These are phyloP conservation scores for Apiospora hydei DNA, from an alignment of 2,329 filamentous ascomycete species.

Conservation along the genomic window DNA sequence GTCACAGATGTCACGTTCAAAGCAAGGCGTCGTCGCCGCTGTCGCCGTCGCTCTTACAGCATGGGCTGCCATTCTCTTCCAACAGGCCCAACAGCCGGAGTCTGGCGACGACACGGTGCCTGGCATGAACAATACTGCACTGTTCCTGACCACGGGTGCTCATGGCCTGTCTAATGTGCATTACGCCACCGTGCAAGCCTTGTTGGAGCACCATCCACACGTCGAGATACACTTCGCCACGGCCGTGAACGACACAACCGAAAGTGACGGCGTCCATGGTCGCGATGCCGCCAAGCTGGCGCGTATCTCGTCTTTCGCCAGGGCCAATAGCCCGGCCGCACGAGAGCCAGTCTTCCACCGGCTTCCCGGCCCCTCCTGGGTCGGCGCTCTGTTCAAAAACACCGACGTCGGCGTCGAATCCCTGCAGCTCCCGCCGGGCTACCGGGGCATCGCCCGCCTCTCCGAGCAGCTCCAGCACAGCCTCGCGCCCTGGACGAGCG, in stretches of 20 bases:
- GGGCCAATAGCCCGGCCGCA: not conserved
- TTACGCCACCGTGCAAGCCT: not conserved
- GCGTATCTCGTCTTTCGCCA: not conserved
- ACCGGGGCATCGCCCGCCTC: not conserved
- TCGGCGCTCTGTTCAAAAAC: not conserved
- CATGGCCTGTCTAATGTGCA: slow-evolving; percentile 10
- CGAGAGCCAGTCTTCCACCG: not conserved
- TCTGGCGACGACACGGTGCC: not conserved
- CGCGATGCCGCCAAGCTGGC: not conserved
- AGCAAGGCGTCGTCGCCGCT: not conserved
- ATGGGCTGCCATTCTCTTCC: not conserved
- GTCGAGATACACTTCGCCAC: not conserved
- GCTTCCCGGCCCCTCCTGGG: not conserved
- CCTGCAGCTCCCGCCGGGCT: not conserved
- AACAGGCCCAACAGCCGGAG: not conserved
- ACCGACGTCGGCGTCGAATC: not conserved
- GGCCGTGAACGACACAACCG: fast-evolving
- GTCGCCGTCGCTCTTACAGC: not conserved
- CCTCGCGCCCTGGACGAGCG: not conserved
- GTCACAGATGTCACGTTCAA: no score
- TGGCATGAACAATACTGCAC: not conserved
- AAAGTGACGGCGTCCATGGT: not conserved
- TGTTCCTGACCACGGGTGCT: not conserved
- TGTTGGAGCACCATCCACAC: not conserved
- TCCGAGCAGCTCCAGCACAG: not conserved